These are phyloP conservation scores for Saccharomyces hybrid DNA, from an alignment of 1,139 yeast species.

Conservation along the genomic window DNA sequence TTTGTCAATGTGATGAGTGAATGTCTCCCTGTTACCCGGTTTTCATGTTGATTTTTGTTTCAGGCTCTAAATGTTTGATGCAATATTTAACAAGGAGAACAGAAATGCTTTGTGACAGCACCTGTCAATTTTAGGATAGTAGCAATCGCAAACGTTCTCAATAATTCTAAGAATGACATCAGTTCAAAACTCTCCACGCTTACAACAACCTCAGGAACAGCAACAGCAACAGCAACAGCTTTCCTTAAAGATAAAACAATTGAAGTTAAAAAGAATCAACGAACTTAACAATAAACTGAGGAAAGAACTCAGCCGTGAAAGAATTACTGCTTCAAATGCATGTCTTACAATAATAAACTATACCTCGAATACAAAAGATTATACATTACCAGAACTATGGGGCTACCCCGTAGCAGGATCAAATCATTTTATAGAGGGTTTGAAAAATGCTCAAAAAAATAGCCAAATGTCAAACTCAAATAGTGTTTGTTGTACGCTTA, in stretches of 20 bases:
- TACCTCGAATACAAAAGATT: constrained; percentile 44
- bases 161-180: neutral
- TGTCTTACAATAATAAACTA: constrained; percentile 42
- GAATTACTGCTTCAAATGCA: constrained; percentile 65
- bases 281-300: constrained; percentile 52
- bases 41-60: neutral
- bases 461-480: neutral
- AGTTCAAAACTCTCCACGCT: neutral
- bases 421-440: constrained; percentile 36
- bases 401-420: constrained; percentile 40
- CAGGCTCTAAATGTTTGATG: neutral
- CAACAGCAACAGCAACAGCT: constrained; percentile 15
- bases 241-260: constrained; percentile 29
- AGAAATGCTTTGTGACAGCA: neutral
- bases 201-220: neutral
- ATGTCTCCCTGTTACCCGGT: neutral
- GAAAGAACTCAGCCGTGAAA: constrained; percentile 46
- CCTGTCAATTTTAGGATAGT: neutral
- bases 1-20: neutral
- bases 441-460: constrained; percentile 1
- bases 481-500: constrained; percentile 10
- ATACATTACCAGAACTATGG: constrained; percentile 47
- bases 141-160: neutral
- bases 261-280: constrained; percentile 56
- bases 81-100: neutral